Conservation (phyloP, 2,329 filamentous ascomycete species). For the Diaporthe eres region DNA sequence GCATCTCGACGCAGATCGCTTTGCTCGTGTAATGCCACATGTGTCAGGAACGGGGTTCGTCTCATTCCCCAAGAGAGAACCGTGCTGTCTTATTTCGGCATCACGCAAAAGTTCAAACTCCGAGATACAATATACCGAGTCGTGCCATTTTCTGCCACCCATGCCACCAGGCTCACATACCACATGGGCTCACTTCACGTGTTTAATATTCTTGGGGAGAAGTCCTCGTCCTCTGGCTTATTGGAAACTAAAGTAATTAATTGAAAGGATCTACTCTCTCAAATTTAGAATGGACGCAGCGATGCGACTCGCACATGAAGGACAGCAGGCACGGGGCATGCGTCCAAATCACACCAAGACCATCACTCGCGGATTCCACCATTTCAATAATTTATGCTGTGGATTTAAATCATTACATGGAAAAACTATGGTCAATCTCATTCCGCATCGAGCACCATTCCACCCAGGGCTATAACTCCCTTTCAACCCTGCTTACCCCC, state of each 20-base stretch:
- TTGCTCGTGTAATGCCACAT: not conserved
- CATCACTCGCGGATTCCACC: accelerated
- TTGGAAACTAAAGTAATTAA: not conserved
- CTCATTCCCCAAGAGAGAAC: not conserved
- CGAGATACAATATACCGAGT: not conserved
- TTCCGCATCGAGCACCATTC: not conserved
- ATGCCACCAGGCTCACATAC: not conserved
- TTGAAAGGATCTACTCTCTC: not conserved
- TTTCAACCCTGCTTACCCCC: not conserved
- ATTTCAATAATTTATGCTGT: not conserved
- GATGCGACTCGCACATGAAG: too few relatives aligned
- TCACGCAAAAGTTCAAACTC: not conserved
- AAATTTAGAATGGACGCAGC: not conserved
- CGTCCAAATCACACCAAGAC: not conserved
- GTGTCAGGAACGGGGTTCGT: not conserved
- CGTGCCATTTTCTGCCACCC: not conserved
- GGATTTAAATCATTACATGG: not conserved
- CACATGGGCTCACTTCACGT: not conserved
- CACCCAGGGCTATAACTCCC: not conserved
- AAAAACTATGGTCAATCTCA: not conserved
- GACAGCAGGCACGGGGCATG: not conserved
- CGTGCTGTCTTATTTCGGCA: not conserved
- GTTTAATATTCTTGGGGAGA: too few relatives aligned
- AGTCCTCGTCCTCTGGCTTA: not conserved
- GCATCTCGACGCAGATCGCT: not conserved